Base-by-base conservation (phyloP, 345 rosid genomes). In the Gossypium stocksii region DNA sequence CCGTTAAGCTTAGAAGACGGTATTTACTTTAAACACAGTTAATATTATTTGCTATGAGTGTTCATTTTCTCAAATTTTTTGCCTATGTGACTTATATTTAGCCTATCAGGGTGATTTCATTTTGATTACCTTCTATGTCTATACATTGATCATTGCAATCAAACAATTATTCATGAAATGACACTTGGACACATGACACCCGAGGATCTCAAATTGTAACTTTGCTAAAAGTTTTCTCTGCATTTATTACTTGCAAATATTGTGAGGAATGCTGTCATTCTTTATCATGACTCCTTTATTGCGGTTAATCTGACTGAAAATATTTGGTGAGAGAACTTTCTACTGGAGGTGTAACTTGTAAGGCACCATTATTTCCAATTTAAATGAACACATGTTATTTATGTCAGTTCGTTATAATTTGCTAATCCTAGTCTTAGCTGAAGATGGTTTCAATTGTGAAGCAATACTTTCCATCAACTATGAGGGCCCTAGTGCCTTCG, bases 1-100 rank as follows among this genome's bases (percentile, higher is more conserved):
- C 87, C 90, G 9, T 71, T 89, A 77, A 80, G 74, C 66, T 82
- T 82, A 8, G 75, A 74, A 43, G 79, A 80, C 45, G 89, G 90
- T 89, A 84, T 76, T 79, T 77, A 75, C 65, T 57, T 74, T 29
- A 13, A 25, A 41, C 15, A 14, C 22, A 15, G 22, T 75, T 66
- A 22, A 2, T 49, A n/a, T 70, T 67, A 41, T 64, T 8, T 52
- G 9, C 51, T 52, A 54, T 25, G 41, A 19, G 14, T 56, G 63
- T 49, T 19, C 51, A 19, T 71, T 65, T 64, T 29, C 25, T 62
- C 48, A 51, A 29, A 19, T 17, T 46, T 25, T 57, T 44, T 23
- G 17, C 57, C 20, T 45, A 41, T 9, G 22, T 22, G 46, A n/a
- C 29, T 72, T 72, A 44, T 29, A 43, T 27, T 62, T 61, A 19